phyloP scores from a whole-genome alignment of 2,329 filamentous ascomycete species.

The Calonectria hongkongensis region DNA sequence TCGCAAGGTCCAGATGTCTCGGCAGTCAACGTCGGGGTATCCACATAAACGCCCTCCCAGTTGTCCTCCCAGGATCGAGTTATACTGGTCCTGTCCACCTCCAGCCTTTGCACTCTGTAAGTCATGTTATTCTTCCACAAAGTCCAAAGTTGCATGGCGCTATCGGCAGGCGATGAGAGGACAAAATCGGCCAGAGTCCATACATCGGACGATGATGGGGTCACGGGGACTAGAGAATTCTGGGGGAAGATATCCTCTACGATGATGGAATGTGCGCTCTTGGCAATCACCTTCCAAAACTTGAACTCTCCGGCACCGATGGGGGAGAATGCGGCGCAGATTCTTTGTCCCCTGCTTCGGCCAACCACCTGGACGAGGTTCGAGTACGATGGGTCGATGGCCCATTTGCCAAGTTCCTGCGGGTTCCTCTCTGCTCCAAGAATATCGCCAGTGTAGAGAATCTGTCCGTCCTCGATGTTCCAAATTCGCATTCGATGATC shows the following conservation, averaged over 20 bases:
- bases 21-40: constrained; percentile 72
- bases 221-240: constrained; percentile 77
- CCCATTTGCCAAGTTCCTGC: constrained; percentile 82
- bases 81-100: constrained; percentile 81
- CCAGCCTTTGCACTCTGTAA: constrained; percentile 83
- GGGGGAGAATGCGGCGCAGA: constrained; percentile 90
- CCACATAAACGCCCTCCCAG: constrained; percentile 83
- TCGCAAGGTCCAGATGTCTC: constrained; percentile 78
- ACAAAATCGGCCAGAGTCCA: constrained; percentile 89
- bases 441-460: constrained; percentile 86
- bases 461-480: constrained; percentile 88
- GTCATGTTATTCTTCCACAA: constrained; percentile 90
- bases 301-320: constrained; percentile 94
- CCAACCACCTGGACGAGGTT: constrained; percentile 85
- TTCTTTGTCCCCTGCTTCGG: constrained; percentile 69
- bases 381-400: constrained; percentile 85
- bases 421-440: constrained; percentile 79
- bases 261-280: constrained; percentile 77
- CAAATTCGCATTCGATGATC: constrained; percentile 93
- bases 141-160: constrained; percentile 80
- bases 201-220: constrained; percentile 81
- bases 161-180: constrained; percentile 73
- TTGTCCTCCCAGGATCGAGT: constrained; percentile 76
- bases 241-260: constrained; percentile 83
- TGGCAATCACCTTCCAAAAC: constrained; percentile 86